Conservation (phyloP, 306 rosid species). For the Cicer chorassanicum region DNA sequence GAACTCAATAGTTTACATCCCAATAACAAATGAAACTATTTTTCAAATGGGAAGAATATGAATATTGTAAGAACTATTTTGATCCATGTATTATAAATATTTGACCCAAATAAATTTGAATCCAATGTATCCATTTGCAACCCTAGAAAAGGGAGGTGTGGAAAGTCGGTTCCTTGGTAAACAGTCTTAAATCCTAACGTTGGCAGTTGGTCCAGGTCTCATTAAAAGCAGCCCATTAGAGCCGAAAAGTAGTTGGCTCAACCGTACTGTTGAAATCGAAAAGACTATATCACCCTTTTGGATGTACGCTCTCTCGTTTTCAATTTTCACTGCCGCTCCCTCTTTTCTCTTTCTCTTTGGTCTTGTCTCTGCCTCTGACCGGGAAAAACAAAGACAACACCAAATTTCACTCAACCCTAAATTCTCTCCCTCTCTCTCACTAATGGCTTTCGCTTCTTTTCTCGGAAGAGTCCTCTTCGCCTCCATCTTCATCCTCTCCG, state of each 20-base stretch:
- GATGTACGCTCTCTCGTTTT: constrained; percentile 17
- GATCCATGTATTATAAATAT: no score
- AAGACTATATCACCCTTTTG: constrained; percentile 42
- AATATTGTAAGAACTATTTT: no score
- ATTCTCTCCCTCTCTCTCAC: constrained; percentile 3
- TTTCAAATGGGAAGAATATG: no score
- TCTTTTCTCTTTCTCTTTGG: constrained; percentile 5
- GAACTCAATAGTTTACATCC: no score
- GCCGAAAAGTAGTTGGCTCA: constrained; percentile 13
- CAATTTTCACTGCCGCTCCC: constrained; percentile 46
- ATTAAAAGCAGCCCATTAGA: constrained; percentile 11
- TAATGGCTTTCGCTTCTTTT: constrained; percentile 64
- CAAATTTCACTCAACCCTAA: constrained; percentile 31
- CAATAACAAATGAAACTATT: no score
- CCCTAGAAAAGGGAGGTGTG: background rate
- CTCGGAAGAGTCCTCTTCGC: constrained; percentile 71
- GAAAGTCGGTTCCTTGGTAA: background rate
- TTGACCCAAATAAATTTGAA: no score
- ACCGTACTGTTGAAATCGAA: background rate
- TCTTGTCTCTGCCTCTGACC: constrained; percentile 39
- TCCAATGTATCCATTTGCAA: no score
- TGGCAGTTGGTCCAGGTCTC: background rate
- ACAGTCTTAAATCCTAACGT: background rate
- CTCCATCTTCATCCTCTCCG: constrained; percentile 65
- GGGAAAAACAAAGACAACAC: constrained; percentile 34